A percentile compares a stretch with the other conserved stretches of the same genome.
phyloP scores from a whole-genome alignment of 352 stramenopile genomes.

The Pythium volutum region DNA sequence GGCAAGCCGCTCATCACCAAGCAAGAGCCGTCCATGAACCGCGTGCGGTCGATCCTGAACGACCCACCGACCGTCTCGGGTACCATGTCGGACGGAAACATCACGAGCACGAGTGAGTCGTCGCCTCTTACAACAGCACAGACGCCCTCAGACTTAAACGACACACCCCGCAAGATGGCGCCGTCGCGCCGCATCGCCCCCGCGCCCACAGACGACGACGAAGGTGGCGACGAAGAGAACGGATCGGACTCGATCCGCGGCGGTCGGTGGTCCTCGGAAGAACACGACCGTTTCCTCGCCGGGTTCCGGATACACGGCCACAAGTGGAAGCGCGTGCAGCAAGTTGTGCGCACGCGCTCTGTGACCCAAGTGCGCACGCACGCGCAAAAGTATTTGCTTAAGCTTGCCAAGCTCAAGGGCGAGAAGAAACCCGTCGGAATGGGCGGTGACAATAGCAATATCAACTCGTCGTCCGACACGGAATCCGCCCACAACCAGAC shows the following conservation, averaged over 20 bases:
- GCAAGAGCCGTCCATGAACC: constrained; percentile 33
- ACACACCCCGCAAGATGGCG: constrained; percentile 28
- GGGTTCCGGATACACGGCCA: constrained; percentile 85
- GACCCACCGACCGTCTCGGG: constrained; percentile 26
- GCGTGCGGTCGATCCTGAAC: constrained; percentile 36
- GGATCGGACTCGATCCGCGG: constrained; percentile 57
- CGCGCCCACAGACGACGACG: constrained; percentile 65
- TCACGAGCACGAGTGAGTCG: constrained; percentile 23
- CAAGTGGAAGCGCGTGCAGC: constrained; percentile 90
- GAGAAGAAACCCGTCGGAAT: constrained; percentile 75
- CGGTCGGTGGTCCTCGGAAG: constrained; percentile 79
- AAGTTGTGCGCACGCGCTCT: constrained; percentile 83
- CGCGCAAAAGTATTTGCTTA: constrained; percentile 87
- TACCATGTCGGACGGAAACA: constrained; percentile 18
- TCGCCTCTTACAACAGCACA: constrained; percentile 17
- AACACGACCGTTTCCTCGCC: constrained; percentile 84
- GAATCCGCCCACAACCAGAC: constrained; percentile 19
- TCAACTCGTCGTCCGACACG: constrained; percentile 20
- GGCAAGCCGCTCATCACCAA: constrained; percentile 61
- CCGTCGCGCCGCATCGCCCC: constrained; percentile 47
- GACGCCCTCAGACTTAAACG: constrained; percentile 30
- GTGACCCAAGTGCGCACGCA: constrained; percentile 88
- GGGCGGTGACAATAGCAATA: constrained; percentile 8
- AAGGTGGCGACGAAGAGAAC: constrained; percentile 53
- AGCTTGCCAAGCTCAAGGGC: constrained; percentile 86